These are phyloP conservation scores for Polyporus arcularius DNA, from an alignment of 768 basidiomycete genomes.

Conservation along the genomic window DNA sequence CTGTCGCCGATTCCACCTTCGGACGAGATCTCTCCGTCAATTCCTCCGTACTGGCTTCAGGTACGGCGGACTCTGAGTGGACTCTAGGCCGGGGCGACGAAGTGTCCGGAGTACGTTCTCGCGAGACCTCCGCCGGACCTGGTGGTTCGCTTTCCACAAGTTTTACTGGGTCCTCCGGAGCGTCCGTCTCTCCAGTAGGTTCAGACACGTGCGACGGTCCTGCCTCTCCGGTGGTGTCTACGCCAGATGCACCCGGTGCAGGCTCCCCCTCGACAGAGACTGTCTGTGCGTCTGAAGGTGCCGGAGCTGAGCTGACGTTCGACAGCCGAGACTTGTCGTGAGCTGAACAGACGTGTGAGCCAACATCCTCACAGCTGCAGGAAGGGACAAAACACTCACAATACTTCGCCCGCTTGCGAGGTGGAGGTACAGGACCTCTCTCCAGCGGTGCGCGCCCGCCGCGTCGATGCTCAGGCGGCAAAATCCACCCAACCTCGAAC, in stretches of 20 bases:
- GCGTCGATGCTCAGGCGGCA: constrained; percentile 72
- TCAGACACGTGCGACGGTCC: no score
- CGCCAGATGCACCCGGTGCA: background rate
- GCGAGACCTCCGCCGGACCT: no score
- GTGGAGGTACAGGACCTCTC: constrained; percentile 46
- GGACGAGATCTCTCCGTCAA: no score
- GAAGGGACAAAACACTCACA: constrained; percentile 32
- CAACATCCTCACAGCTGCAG: background rate
- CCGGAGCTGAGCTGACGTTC: background rate
- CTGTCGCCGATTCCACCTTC: background rate
- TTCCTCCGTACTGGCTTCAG: no score
- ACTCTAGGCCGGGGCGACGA: no score
- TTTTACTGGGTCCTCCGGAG: no score
- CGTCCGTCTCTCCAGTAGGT: no score
- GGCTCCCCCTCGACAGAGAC: background rate
- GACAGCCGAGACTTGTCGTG: constrained; percentile 19
- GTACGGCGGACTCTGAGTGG: no score
- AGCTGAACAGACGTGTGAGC: background rate
- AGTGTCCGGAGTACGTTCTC: no score
- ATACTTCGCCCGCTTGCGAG: constrained; percentile 55
- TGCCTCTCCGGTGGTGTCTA: background rate
- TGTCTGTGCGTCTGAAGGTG: background rate
- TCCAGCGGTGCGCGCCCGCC: constrained; percentile 55
- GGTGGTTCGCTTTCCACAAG: no score
- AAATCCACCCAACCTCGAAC: constrained; percentile 89